phyloP scores from a whole-genome alignment of 768 basidiomycete species.

The Royoungia palumana region DNA sequence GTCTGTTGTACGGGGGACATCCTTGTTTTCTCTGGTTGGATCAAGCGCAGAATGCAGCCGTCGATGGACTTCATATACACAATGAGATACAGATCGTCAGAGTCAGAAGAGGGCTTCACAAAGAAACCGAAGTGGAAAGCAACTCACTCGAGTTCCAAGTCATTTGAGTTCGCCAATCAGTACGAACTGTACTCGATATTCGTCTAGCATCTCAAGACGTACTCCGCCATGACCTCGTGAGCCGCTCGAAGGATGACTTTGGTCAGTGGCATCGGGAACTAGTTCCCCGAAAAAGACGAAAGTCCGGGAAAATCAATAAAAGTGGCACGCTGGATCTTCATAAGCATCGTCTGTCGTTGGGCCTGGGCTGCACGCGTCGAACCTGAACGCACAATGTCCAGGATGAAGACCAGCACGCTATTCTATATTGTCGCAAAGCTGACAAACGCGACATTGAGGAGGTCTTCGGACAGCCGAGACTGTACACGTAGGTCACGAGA shows the following conservation, averaged over 20 bases:
- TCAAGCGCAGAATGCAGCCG: too few relatives aligned
- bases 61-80: too few relatives aligned
- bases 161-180: too few relatives aligned
- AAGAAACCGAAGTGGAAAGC: too few relatives aligned
- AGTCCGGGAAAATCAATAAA: constrained; percentile 44
- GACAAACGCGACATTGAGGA: constrained; percentile 43
- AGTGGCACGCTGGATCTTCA: constrained; percentile 44
- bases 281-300: not conserved
- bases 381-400: constrained; percentile 48
- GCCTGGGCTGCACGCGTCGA: constrained; percentile 33
- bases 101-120: too few relatives aligned
- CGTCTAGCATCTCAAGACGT: constrained; percentile 38
- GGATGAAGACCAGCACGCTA: constrained; percentile 42
- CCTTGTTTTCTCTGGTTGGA: too few relatives aligned
- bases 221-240: constrained; percentile 52
- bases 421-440: constrained; percentile 49
- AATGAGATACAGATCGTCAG: too few relatives aligned
- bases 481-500: constrained; percentile 49
- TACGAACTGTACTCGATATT: constrained; percentile 24
- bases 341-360: constrained; percentile 35
- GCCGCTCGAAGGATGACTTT: constrained; percentile 51
- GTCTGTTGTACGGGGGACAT: too few relatives aligned
- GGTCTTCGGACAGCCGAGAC: constrained; percentile 38
- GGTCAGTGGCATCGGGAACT: not conserved
- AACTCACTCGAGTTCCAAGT: too few relatives aligned